A percentile compares a stretch with the other conserved stretches of the same genome.
phyloP scores from a whole-genome alignment of 441 rosid genomes.

The Jatropha podagrica region DNA sequence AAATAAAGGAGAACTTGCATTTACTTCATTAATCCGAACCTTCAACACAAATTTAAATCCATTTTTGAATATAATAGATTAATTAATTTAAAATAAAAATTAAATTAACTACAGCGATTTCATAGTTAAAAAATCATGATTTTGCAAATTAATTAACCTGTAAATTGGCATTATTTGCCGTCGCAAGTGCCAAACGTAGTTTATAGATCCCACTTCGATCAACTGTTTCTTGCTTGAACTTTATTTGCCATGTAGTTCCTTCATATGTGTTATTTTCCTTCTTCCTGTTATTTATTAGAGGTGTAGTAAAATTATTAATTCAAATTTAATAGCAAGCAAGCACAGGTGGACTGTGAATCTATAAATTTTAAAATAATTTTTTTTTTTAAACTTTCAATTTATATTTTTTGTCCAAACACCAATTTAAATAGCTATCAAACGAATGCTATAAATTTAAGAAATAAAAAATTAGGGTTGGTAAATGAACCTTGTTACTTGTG shows the following conservation, averaged over 20 bases:
- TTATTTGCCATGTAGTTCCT: slow-evolving; percentile 76
- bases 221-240: slow-evolving; percentile 41
- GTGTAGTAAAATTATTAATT: too few relatives aligned
- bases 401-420: too few relatives aligned
- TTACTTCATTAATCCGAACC: slow-evolving; percentile 57
- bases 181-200: slow-evolving; percentile 71
- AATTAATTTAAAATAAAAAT: too few relatives aligned
- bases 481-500: slow-evolving; percentile 60
- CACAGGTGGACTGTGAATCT: too few relatives aligned
- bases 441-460: too few relatives aligned
- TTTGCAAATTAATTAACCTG: slow-evolving; percentile 41
- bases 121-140: background rate
- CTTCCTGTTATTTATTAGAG: slow-evolving; percentile 36
- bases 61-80: background rate
- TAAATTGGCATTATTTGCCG: slow-evolving; percentile 54
- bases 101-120: background rate
- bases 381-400: too few relatives aligned
- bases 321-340: too few relatives aligned
- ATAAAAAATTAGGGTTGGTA: background rate
- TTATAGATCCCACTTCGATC: slow-evolving; percentile 40
- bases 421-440: too few relatives aligned
- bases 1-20: slow-evolving; percentile 40
- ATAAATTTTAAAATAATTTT: too few relatives aligned
- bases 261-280: slow-evolving; percentile 33
- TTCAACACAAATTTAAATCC: slow-evolving; percentile 11